phyloP scores from a whole-genome alignment of 352 stramenopile genomes.

The Aphanomyces astaci region DNA sequence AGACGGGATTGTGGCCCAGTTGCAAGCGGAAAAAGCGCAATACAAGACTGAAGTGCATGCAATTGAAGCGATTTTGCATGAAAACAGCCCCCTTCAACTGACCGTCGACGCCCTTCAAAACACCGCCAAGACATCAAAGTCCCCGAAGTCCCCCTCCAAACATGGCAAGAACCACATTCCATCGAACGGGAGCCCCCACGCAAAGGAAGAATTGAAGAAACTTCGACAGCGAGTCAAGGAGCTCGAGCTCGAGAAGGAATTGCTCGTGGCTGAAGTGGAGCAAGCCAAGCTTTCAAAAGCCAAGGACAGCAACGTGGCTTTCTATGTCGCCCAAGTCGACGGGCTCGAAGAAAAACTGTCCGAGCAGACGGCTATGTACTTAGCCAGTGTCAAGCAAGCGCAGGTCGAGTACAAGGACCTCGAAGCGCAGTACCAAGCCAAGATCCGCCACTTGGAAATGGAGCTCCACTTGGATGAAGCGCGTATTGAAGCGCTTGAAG shows the following conservation, averaged over 20 bases:
- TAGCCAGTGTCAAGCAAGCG: not conserved
- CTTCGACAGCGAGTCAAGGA: not conserved
- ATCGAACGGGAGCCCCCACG: not conserved
- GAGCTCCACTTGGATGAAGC: conserved; percentile 3
- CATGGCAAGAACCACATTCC: not conserved
- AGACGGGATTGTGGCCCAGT: not conserved
- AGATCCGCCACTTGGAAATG: conserved; percentile 6
- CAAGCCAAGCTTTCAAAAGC: not conserved
- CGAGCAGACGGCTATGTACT: conserved; percentile 18
- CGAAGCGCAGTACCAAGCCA: conserved; percentile 5
- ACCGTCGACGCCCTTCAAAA: not conserved
- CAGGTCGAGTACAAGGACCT: conserved; percentile 4
- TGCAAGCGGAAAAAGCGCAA: conserved; percentile 16
- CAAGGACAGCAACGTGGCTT: not conserved
- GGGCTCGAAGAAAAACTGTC: conserved; percentile 13
- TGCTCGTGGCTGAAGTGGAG: not conserved
- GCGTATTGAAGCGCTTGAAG: conserved; percentile 9
- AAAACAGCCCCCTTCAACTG: not conserved
- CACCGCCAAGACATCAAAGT: not conserved
- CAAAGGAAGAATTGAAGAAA: not conserved
- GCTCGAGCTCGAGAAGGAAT: not conserved
- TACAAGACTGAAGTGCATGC: conserved; percentile 23
- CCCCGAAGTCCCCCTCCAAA: not conserved
- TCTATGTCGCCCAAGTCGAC: conserved; percentile 21
- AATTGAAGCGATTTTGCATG: conserved; percentile 17